These are phyloP conservation scores for Creolimax fragrantissima DNA, from an alignment of 78 protist species.

Conservation along the genomic window DNA sequence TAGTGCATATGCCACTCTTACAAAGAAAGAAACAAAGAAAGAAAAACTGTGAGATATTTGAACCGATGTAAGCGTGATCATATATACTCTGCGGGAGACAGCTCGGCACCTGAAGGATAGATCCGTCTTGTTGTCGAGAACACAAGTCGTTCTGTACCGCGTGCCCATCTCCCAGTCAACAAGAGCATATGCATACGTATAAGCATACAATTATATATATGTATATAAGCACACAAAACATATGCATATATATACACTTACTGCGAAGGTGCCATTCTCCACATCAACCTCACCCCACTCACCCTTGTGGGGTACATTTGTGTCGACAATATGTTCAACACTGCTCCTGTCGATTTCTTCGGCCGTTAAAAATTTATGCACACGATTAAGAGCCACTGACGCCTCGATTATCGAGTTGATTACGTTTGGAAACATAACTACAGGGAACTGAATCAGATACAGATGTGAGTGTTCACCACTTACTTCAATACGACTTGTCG, in stretches of 20 bases:
- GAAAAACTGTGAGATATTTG: no score
- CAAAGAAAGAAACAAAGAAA: no score
- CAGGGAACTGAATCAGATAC: not conserved
- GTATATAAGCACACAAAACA: not conserved
- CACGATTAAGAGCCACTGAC: slow-evolving; percentile 55
- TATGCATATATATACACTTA: not conserved
- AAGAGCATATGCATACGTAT: not conserved
- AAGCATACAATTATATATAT: not conserved
- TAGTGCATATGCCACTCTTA: no score
- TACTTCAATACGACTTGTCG: no score
- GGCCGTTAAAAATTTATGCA: slow-evolving; percentile 39
- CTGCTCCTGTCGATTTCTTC: slow-evolving; percentile 6
- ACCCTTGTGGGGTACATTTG: not conserved
- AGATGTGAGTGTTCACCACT: no score
- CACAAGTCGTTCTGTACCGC: no score
- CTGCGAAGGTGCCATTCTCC: not conserved
- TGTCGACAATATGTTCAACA: not conserved
- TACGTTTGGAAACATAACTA: not conserved
- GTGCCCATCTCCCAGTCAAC: no score
- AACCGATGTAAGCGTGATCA: no score
- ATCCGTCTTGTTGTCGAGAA: no score
- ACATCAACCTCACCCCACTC: not conserved
- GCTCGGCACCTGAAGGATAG: no score
- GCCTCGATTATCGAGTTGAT: slow-evolving; percentile 49
- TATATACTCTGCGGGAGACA: no score